A percentile compares a stretch with the other conserved stretches of the same genome.
These are phyloP conservation scores for Ascosphaera aggregata DNA, from an alignment of 2,329 filamentous ascomycete species.

Conservation along the genomic window DNA sequence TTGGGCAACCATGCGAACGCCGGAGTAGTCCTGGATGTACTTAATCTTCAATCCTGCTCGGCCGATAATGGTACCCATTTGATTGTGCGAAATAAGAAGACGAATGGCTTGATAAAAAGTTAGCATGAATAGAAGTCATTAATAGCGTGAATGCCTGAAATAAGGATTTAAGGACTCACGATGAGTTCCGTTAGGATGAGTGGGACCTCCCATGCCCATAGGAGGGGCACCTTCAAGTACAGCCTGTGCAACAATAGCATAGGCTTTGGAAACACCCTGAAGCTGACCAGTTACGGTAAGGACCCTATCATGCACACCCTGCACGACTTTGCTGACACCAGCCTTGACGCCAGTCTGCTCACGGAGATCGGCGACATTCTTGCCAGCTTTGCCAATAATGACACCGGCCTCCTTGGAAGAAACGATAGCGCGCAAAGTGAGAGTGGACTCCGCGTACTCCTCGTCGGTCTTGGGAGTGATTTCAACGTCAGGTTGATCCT, in stretches of 20 bases:
- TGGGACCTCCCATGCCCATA: constrained; percentile 85
- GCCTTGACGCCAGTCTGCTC: constrained; percentile 97
- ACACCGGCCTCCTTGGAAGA: constrained; percentile 98
- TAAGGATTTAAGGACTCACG: constrained; percentile 36
- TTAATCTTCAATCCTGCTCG: constrained; percentile 96
- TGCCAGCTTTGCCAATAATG: constrained; percentile 96
- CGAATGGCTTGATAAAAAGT: constrained; percentile 53
- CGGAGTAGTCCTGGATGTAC: constrained; percentile 91
- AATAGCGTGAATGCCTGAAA: constrained; percentile 1
- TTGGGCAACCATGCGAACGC: constrained; percentile 96
- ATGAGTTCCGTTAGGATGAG: constrained; percentile 75
- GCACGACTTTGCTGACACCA: constrained; percentile 95
- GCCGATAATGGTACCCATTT: constrained; percentile 99
- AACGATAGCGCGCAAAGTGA: constrained; percentile 91
- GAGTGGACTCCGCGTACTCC: constrained; percentile 77
- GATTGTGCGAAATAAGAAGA: constrained; percentile 95
- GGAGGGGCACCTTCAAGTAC: constrained; percentile 82
- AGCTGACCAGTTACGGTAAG: constrained; percentile 83
- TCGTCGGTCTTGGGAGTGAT: constrained; percentile 78
- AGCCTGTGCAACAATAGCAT: constrained; percentile 76
- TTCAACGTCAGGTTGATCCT: constrained; percentile 46
- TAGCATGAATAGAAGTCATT: no score
- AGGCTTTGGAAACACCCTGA: constrained; percentile 73
- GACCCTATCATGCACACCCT: constrained; percentile 90
- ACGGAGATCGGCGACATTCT: constrained; percentile 91